Evolutionary conservation across 1,139 yeast genomes (phyloP), one percentile per base, ranked within the genome.

Genomic region (Candida sanyaensis): DNA sequence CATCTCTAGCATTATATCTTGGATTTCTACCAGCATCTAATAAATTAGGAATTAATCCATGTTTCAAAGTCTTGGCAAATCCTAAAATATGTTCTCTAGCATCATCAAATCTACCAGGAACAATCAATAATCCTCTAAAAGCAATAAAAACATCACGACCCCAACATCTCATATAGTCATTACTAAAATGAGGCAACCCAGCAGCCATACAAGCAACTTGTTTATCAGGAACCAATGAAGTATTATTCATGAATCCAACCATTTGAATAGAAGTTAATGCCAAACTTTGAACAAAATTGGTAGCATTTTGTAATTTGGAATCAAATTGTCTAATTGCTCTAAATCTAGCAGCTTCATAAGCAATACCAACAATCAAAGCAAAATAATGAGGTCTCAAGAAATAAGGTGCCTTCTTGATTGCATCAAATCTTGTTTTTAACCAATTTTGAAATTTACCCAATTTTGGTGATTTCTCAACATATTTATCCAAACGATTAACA

Each of bases 101-200:
- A 49, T 86, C 93, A 3, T 86, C 88, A 59, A 64, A 81, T 49
- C 98, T 76, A 12, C 87, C 95, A 0, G 97, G 80, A 1, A 87
- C 85, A 37, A 92, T 69, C 51, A 91, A 69, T 43, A 92, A 73
- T 0, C 99, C 99, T 54, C 97, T 75, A 48, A 88, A 76, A 0
- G 97, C 80, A 48, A 93, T 86, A 62, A 93, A 93, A 2, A 91
- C 96, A 68, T 93, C 99, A 62, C 99, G 80, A 28, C 99, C 99
- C 99, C 99, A 93, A 64, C 97, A 90, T 66, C 99, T 79, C 96
- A 92, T 91, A 65, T 88, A 91, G 56, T 86, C 90, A 50, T 79
- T 80, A 61, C 95, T 84, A 66, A 93, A 93, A 68, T 92, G 97
- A 2, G 99, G 99, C 51, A 93, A 77, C 0, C 98, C 99, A 1